Conservation (phyloP, 345 rosid species). For the Salix udensis region DNA sequence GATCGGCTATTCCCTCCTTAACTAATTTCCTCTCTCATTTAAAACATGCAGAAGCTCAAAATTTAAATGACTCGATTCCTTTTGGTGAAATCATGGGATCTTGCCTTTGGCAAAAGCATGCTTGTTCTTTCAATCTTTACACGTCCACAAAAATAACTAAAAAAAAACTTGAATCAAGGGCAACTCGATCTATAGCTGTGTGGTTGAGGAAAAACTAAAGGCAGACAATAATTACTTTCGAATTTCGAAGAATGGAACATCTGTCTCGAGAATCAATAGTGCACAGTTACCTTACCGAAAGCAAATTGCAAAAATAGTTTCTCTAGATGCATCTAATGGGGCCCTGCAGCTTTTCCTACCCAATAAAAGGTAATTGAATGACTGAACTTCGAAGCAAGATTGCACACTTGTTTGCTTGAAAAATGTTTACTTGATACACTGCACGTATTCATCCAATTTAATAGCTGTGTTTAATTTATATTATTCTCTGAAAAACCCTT, state of each 20-base stretch:
- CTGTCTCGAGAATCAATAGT: background rate
- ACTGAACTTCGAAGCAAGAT: background rate
- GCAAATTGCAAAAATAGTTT: background rate
- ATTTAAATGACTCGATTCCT: background rate
- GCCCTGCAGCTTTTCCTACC: conserved; percentile 3
- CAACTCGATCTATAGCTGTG: background rate
- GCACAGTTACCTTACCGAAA: conserved; percentile 10
- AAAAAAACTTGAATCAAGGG: background rate
- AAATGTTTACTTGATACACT: background rate
- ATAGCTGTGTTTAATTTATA: background rate
- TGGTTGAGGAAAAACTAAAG: background rate
- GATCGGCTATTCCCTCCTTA: background rate
- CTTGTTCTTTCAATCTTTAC: conserved; percentile 11
- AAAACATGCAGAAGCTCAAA: background rate
- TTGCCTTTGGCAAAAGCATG: background rate
- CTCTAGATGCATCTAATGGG: conserved; percentile 1
- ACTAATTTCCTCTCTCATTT: background rate
- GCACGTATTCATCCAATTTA: background rate
- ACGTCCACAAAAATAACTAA: background rate
- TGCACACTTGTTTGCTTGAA: background rate
- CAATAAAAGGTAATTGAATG: conserved; percentile 10
- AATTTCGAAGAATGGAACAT: background rate
- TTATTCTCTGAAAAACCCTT: too few relatives aligned
- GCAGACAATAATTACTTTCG: background rate
- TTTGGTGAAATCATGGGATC: background rate